Evolutionary conservation across 768 basidiomycete genomes (phyloP).

Genomic region (Boletales sp.): DNA sequence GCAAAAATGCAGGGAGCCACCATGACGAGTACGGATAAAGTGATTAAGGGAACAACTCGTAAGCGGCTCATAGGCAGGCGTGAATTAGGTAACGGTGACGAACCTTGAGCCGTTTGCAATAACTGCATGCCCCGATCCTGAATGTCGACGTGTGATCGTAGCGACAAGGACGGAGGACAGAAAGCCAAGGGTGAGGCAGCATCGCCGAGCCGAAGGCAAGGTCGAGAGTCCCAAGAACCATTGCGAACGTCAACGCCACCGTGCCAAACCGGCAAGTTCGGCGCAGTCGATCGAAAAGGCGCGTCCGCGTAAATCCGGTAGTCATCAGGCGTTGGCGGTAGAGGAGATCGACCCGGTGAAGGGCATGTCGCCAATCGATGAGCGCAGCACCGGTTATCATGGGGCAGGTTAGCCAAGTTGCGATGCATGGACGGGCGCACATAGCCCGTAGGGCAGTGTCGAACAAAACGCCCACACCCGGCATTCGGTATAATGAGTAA

Average conservation of each 20-base stretch:
- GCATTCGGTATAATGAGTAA: slow-evolving; percentile 6
- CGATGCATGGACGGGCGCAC: not conserved
- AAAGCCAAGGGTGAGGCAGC: slow-evolving; percentile 4
- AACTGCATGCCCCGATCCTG: slow-evolving; percentile 79
- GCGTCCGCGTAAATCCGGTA: not conserved
- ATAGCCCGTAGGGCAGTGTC: slow-evolving; percentile 17
- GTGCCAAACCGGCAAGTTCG: slow-evolving; percentile 2
- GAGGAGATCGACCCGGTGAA: slow-evolving; percentile 4
- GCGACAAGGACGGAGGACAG: slow-evolving; percentile 6
- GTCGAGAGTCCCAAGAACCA: not conserved
- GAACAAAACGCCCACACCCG: not conserved
- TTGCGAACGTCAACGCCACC: not conserved
- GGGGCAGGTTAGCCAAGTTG: not conserved
- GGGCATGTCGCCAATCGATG: slow-evolving; percentile 12
- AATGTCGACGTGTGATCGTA: slow-evolving; percentile 4
- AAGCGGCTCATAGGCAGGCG: slow-evolving; percentile 10
- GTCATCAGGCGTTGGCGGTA: slow-evolving; percentile 1
- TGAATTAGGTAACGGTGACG: slow-evolving; percentile 22
- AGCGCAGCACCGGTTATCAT: slow-evolving; percentile 2
- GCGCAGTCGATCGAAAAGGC: not conserved
- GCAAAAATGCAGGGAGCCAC: slow-evolving; percentile 4
- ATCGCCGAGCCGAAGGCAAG: slow-evolving; percentile 14
- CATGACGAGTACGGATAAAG: slow-evolving; percentile 6
- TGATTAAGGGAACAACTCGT: slow-evolving; percentile 13
- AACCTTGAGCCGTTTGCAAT: slow-evolving; percentile 88